These are phyloP conservation scores for Emericellopsis terricola DNA, from an alignment of 495 filamentous ascomycete genomes.

Conservation along the genomic window DNA sequence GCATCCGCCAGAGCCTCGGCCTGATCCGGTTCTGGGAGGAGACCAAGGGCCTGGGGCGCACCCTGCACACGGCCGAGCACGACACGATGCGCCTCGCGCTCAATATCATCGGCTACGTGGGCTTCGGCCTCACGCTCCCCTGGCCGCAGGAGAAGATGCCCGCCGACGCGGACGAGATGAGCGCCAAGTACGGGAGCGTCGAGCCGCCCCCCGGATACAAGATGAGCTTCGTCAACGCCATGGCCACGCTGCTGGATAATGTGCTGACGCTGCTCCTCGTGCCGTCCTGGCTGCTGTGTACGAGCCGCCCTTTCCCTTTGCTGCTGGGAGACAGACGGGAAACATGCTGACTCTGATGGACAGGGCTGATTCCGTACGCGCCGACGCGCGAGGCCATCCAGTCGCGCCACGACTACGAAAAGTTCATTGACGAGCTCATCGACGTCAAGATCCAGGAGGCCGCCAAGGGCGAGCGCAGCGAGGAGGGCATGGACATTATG, in stretches of 20 bases:
- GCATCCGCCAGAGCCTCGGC: slow-evolving; percentile 34
- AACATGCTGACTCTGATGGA: background rate
- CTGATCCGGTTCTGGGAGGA: slow-evolving; percentile 32
- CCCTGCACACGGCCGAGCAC: slow-evolving; percentile 29
- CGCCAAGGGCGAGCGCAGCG: slow-evolving; percentile 18
- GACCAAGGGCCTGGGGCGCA: slow-evolving; percentile 14
- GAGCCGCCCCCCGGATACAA: slow-evolving; percentile 32
- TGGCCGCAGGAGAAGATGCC: slow-evolving; percentile 33
- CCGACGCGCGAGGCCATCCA: slow-evolving; percentile 24
- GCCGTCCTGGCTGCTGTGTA: slow-evolving; percentile 26
- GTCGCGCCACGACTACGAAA: slow-evolving; percentile 39
- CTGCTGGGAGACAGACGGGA: background rate
- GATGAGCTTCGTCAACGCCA: slow-evolving; percentile 39
- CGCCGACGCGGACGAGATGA: slow-evolving; percentile 17
- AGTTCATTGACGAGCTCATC: slow-evolving; percentile 47
- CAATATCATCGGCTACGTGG: slow-evolving; percentile 49
- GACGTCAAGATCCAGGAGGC: slow-evolving; percentile 33
- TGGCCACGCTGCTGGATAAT: slow-evolving; percentile 30
- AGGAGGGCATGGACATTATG: slow-evolving; percentile 46
- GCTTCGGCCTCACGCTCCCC: slow-evolving; percentile 39
- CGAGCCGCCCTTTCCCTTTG: slow-evolving; percentile 1
- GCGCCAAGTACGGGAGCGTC: slow-evolving; percentile 23
- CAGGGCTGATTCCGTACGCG: slow-evolving; percentile 32
- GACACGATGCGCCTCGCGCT: slow-evolving; percentile 47
- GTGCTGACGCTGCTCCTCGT: slow-evolving; percentile 34